A percentile compares a stretch with the other conserved stretches of the same genome.
Conservation (phyloP, 2,329 filamentous ascomycete genomes). For the Penicillium verrucosum region DNA sequence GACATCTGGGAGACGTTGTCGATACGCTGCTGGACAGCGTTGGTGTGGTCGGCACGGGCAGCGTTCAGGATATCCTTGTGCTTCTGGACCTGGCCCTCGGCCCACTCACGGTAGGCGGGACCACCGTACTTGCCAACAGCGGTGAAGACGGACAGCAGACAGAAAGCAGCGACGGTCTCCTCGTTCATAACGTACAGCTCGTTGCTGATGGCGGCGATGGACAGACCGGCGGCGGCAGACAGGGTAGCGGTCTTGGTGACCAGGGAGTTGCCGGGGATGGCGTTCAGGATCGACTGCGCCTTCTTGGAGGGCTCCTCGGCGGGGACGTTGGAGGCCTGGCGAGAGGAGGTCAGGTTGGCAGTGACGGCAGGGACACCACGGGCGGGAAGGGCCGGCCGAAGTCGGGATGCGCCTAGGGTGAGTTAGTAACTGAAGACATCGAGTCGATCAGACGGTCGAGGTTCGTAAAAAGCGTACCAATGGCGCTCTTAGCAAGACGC, state of each 20-base stretch:
- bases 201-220: constrained; percentile 95
- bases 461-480: constrained; percentile 65
- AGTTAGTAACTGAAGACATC: constrained; percentile 33
- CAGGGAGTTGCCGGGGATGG: constrained; percentile 86
- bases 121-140: constrained; percentile 91
- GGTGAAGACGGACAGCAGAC: constrained; percentile 87
- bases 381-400: constrained; percentile 76
- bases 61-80: constrained; percentile 94
- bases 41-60: constrained; percentile 89
- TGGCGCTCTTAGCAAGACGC: constrained; percentile 90
- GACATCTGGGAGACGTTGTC: constrained; percentile 91
- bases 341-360: constrained; percentile 63
- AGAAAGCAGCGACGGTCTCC: constrained; percentile 92
- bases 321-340: constrained; percentile 73
- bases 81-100: constrained; percentile 81
- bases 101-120: constrained; percentile 89
- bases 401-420: constrained; percentile 75
- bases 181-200: constrained; percentile 99
- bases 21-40: constrained; percentile 92
- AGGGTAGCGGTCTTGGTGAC: constrained; percentile 96
- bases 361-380: constrained; percentile 69
- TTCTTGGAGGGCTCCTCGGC: constrained; percentile 91
- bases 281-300: constrained; percentile 91
- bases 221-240: constrained; percentile 84
- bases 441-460: constrained; percentile 11